Conservation (phyloP, 139 green algal species). For the Raphidocelis subcapitata region DNA sequence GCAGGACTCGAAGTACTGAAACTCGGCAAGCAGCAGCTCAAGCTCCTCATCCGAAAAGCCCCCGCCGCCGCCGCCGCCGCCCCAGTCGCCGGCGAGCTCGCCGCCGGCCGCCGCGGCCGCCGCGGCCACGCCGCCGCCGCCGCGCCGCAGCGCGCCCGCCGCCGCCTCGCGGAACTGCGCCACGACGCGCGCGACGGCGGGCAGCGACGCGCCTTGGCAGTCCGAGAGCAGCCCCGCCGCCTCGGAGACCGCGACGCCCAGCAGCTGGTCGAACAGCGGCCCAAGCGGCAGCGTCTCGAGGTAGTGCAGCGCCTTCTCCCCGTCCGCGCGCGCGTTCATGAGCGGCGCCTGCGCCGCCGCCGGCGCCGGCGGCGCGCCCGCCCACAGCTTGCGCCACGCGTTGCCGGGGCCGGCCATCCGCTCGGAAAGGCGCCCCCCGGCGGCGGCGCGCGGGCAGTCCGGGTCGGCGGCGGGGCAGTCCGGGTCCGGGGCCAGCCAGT, state of each 20-base stretch:
- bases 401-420: constrained; percentile 29
- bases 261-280: constrained; percentile 59
- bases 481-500: no score
- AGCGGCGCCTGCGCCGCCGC: constrained; percentile 63
- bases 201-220: constrained; percentile 40
- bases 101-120: not conserved
- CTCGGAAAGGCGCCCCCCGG: not conserved
- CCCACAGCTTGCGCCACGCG: constrained; percentile 74
- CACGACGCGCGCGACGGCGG: constrained; percentile 39
- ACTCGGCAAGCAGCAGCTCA: constrained; percentile 49
- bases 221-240: constrained; percentile 49
- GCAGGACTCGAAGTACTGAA: constrained; percentile 44
- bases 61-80: constrained; percentile 13
- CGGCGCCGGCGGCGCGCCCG: constrained; percentile 36
- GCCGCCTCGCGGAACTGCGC: constrained; percentile 26
- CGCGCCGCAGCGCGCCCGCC: constrained; percentile 16
- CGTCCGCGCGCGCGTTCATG: constrained; percentile 68
- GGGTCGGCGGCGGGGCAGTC: no score
- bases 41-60: constrained; percentile 42
- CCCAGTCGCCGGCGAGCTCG: constrained; percentile 17
- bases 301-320: constrained; percentile 76
- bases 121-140: not conserved
- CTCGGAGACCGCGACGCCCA: constrained; percentile 44
- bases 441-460: not conserved
- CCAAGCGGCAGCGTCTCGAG: constrained; percentile 68